Evolutionary conservation across 2,329 filamentous ascomycete genomes (phyloP).

Genomic region (Colletotrichum acutatum): DNA sequence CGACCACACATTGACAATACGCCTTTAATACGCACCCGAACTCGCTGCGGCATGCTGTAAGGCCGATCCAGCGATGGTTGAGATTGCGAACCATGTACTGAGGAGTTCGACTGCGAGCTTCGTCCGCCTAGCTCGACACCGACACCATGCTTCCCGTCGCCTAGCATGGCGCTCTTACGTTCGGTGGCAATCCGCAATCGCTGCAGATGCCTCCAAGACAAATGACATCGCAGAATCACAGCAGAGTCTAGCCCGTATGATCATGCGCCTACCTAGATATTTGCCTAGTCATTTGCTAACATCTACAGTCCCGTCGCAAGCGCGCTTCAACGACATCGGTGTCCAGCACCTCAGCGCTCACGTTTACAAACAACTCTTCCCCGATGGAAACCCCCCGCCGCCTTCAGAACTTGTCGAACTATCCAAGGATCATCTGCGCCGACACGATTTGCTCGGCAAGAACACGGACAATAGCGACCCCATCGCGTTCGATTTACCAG

Average conservation of each 20-base stretch:
- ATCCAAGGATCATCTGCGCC: constrained; percentile 81
- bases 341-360: constrained; percentile 92
- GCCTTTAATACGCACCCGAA: not conserved
- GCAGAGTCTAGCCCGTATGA: constrained; percentile 55
- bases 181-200: constrained; percentile 57
- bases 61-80: constrained; percentile 26
- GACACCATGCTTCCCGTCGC: constrained; percentile 55
- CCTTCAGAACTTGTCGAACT: constrained; percentile 81
- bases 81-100: constrained; percentile 44
- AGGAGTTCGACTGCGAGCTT: constrained; percentile 58
- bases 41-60: constrained; percentile 2
- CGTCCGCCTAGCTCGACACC: constrained; percentile 63
- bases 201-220: constrained; percentile 37
- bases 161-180: constrained; percentile 48
- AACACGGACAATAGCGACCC: constrained; percentile 81
- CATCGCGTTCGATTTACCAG: constrained; percentile 87
- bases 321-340: constrained; percentile 91
- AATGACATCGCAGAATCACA: constrained; percentile 28
- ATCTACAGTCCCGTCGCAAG: constrained; percentile 58
- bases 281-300: not conserved
- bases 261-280: not conserved
- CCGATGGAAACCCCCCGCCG: constrained; percentile 63
- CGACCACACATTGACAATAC: not conserved
- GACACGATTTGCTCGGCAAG: constrained; percentile 91
- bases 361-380: constrained; percentile 87